Evolutionary conservation across 2,329 filamentous ascomycete genomes (phyloP).

Genomic region (Apiospora arundinis): DNA sequence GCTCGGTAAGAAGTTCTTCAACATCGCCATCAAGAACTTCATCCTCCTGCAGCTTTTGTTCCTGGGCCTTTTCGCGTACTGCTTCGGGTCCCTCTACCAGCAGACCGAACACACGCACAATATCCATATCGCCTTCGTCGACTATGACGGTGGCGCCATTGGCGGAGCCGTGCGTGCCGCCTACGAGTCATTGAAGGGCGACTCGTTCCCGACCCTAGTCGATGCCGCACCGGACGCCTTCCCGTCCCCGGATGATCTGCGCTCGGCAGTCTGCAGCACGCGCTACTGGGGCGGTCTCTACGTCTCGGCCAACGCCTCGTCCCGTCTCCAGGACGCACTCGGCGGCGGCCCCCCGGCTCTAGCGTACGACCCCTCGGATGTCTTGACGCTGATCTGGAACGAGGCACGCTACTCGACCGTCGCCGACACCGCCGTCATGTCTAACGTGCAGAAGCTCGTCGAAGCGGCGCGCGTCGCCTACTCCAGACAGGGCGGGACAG

Average conservation of each 20-base stretch:
- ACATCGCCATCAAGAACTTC: constrained; percentile 38
- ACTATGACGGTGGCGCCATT: constrained; percentile 45
- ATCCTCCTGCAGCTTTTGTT: constrained; percentile 45
- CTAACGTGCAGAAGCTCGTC: constrained; percentile 41
- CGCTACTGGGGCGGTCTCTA: constrained; percentile 46
- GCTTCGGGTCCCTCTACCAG: constrained; percentile 46
- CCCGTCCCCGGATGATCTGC: constrained; percentile 30
- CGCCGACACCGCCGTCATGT: constrained; percentile 42
- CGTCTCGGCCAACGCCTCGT: constrained; percentile 41
- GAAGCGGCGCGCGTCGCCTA: constrained; percentile 43
- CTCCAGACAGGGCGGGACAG: constrained; percentile 40
- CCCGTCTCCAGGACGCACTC: constrained; percentile 43
- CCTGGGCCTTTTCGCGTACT: constrained; percentile 42
- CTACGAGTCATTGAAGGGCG: constrained; percentile 37
- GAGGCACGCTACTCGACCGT: constrained; percentile 49
- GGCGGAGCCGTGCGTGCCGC: constrained; percentile 41
- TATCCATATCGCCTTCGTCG: constrained; percentile 43
- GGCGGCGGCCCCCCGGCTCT: constrained; percentile 36
- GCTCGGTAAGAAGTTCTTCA: constrained; percentile 25
- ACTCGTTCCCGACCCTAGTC: constrained; percentile 40
- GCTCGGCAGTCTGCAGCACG: constrained; percentile 40
- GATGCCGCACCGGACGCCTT: constrained; percentile 31
- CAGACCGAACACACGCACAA: constrained; percentile 40
- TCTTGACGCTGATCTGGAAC: constrained; percentile 52
- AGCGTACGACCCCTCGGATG: constrained; percentile 43